A percentile compares a stretch with the other conserved stretches of the same genome.
These are phyloP conservation scores for Pseudonitzschia delicatissima DNA, from an alignment of 108 stramenopile species.

Conservation along the genomic window DNA sequence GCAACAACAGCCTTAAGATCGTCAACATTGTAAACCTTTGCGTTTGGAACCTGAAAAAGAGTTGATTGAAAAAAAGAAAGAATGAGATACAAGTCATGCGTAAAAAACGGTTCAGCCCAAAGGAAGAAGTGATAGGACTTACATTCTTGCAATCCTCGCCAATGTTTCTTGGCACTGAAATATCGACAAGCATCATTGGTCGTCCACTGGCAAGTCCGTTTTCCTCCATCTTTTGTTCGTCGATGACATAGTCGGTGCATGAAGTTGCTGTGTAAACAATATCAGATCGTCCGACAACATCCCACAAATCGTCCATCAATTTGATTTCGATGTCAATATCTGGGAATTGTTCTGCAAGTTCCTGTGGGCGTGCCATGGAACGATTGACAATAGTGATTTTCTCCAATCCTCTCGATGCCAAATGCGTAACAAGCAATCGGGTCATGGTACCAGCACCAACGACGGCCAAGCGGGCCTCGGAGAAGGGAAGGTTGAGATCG, in stretches of 20 bases:
- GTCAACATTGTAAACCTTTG: conserved; percentile 94
- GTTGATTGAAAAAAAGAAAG: conserved; percentile 11
- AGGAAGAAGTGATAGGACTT: conserved; percentile 17
- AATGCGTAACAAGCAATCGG: conserved; percentile 91
- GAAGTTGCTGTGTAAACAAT: conserved; percentile 96
- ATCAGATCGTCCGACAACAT: conserved; percentile 86
- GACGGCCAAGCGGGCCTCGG: conserved; percentile 89
- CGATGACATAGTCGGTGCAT: conserved; percentile 80
- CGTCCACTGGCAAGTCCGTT: conserved; percentile 75
- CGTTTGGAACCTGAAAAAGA: conserved; percentile 63
- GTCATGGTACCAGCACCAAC: conserved; percentile 99
- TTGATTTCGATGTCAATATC: conserved; percentile 91
- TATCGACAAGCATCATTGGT: conserved; percentile 95
- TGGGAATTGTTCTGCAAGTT: conserved; percentile 88
- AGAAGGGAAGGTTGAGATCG: conserved; percentile 88
- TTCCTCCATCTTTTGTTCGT: conserved; percentile 69
- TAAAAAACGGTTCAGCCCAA: neutral
- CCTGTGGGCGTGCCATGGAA: conserved; percentile 69
- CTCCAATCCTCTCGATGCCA: conserved; percentile 91
- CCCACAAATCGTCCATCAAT: conserved; percentile 86
- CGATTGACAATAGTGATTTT: conserved; percentile 96
- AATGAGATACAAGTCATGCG: neutral
- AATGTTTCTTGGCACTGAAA: conserved; percentile 98
- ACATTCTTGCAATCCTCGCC: conserved; percentile 82
- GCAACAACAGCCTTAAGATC: conserved; percentile 98